Evolutionary conservation across 306 rosid genomes (phyloP).

Genomic region (Casuarina glauca): DNA sequence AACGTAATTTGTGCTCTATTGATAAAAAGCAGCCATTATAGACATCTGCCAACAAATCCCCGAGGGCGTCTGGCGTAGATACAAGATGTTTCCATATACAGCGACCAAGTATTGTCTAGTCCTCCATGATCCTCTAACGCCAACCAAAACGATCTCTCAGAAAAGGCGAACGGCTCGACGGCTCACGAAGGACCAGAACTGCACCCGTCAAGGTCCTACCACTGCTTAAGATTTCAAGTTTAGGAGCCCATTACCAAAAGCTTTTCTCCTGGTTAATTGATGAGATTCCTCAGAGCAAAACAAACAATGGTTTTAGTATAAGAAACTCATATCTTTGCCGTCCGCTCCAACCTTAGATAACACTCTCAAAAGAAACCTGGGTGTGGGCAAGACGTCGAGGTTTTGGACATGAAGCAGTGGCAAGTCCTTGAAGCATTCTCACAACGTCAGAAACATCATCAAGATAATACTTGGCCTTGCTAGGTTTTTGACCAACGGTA

Average conservation of each 20-base stretch:
- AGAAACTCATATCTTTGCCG: slow-evolving; percentile 12
- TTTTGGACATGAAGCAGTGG: slow-evolving; percentile 64
- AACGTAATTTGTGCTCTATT: slow-evolving; percentile 46
- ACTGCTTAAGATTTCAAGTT: slow-evolving; percentile 25
- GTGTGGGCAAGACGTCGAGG: slow-evolving; percentile 53
- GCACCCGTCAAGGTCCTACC: slow-evolving; percentile 26
- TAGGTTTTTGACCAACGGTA: slow-evolving; percentile 80
- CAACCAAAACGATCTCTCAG: slow-evolving; percentile 20
- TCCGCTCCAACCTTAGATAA: slow-evolving; percentile 31
- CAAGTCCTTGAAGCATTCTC: slow-evolving; percentile 68
- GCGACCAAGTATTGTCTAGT: slow-evolving; percentile 39
- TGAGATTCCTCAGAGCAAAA: slow-evolving; percentile 31
- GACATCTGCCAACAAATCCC: slow-evolving; percentile 30
- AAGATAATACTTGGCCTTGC: slow-evolving; percentile 84
- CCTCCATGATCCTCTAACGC: slow-evolving; percentile 37
- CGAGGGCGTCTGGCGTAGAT: slow-evolving; percentile 39
- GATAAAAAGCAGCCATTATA: slow-evolving; percentile 23
- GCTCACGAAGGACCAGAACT: slow-evolving; percentile 36
- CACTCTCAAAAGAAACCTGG: slow-evolving; percentile 82
- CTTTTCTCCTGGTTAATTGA: slow-evolving; percentile 28
- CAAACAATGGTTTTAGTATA: slow-evolving; percentile 15
- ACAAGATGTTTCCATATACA: slow-evolving; percentile 58
- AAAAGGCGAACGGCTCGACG: slow-evolving; percentile 27
- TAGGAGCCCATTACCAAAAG: slow-evolving; percentile 20
- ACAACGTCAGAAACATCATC: slow-evolving; percentile 67